Conservation (phyloP, 2,329 filamentous ascomycete genomes). For the Pseudogymnoascus sp. region DNA sequence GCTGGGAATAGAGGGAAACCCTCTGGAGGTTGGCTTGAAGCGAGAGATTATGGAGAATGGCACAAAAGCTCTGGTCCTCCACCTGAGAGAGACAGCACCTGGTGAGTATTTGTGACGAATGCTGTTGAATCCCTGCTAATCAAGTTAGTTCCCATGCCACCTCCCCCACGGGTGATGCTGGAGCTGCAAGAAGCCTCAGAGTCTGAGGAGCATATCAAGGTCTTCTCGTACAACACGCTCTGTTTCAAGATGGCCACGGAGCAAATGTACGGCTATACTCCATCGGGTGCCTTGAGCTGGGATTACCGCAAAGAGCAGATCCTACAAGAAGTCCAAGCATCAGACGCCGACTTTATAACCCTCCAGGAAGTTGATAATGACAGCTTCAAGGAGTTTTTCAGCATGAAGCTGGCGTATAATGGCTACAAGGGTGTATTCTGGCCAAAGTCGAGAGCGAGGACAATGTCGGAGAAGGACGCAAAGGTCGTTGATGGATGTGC, state of each 20-base stretch:
- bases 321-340: constrained; percentile 68
- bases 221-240: constrained; percentile 91
- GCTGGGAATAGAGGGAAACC: constrained; percentile 88
- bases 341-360: constrained; percentile 82
- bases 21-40: constrained; percentile 67
- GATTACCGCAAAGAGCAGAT: constrained; percentile 78
- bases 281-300: constrained; percentile 75
- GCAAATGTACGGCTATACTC: constrained; percentile 82
- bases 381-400: constrained; percentile 86
- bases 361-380: constrained; percentile 90
- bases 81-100: constrained; percentile 75
- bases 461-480: constrained; percentile 84
- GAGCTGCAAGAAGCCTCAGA: constrained; percentile 58
- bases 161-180: constrained; percentile 67
- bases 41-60: constrained; percentile 79
- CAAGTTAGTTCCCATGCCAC: constrained; percentile 63
- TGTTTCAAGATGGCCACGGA: constrained; percentile 88
- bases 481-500: constrained; percentile 92
- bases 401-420: constrained; percentile 72
- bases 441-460: constrained; percentile 82
- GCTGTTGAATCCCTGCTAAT: constrained; percentile 16
- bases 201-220: constrained; percentile 64
- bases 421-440: constrained; percentile 94
- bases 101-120: constrained; percentile 48
- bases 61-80: constrained; percentile 74